Evolutionary conservation across 805 yeast species (phyloP), one percentile per base, ranked within the genome.

Genomic region (Suhomyces sp.): DNA sequence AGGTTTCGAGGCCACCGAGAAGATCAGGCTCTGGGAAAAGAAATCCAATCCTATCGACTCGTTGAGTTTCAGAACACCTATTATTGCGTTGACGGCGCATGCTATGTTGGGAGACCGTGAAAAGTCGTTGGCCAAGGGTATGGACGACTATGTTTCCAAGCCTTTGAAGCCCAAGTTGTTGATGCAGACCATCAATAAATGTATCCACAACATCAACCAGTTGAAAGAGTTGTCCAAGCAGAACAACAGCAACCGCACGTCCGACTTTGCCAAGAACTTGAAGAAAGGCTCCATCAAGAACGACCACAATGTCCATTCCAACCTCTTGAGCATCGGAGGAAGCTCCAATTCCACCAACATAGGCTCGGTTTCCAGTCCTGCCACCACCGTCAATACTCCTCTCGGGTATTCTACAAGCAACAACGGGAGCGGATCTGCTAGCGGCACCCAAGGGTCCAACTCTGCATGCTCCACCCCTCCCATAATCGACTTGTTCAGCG

Each of bases 21-120:
- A 84, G 68, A 90, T 90, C 50, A 77, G 97, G 60, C 90, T 87
- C 64, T 89, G 96, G 96, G 97, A 90, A 70, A 83, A 81, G 73
- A 87, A 86, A 69, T 79, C 84, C 19, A 85, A 86, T 57, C 90
- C 92, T 44, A 82, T 83, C 22, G 86, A 84, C 65, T 80, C 86
- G 7, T 79, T 85, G 49, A 79, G 88, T 31, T 84, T 86, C 55
- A 79, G 96, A 54, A 87, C 93, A 1, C 96, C 97, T 19, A 90
- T 90, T 60, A 89, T 90, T 62, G 96, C 96, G 1, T 76, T 90
- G 54, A 90, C 96, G 0, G 97, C 96, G 0, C 96, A 90, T 68
- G 97, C 97, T 3, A 90, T 90, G 97, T 77, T 90, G 73, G 97
- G 96, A 47, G 96, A 90, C 69, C 76, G 96, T 49, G 97, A 90